Conservation (phyloP, 495 filamentous ascomycete species). For the Penicillium odoratum region DNA sequence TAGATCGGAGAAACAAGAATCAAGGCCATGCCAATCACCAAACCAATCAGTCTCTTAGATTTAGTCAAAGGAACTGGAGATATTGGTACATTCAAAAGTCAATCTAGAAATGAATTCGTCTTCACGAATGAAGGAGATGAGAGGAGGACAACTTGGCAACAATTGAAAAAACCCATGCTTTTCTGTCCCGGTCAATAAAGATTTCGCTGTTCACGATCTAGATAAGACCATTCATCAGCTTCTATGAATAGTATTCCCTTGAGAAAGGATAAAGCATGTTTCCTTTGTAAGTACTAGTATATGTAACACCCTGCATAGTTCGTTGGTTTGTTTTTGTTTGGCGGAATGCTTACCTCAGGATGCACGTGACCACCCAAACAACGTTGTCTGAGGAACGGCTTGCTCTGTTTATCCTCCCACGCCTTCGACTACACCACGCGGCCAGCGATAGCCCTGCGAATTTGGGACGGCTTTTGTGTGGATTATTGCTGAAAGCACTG, state of each 20-base stretch:
- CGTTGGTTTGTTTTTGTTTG: slow-evolving; percentile 18
- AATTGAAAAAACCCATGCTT: too few relatives aligned
- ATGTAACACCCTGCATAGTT: not conserved
- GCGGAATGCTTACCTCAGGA: slow-evolving; percentile 20
- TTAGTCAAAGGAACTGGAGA: too few relatives aligned
- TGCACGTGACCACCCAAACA: slow-evolving; percentile 30
- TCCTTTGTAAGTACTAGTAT: not conserved
- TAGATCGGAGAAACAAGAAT: not conserved
- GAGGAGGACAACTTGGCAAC: too few relatives aligned
- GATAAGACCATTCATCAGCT: not conserved
- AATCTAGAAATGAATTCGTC: too few relatives aligned
- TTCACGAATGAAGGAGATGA: too few relatives aligned
- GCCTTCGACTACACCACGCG: slow-evolving; percentile 28
- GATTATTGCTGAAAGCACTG: slow-evolving; percentile 1
- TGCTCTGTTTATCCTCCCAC: slow-evolving; percentile 32
- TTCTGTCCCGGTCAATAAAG: too few relatives aligned
- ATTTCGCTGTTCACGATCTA: not conserved
- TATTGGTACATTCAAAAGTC: too few relatives aligned
- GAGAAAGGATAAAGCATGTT: not conserved
- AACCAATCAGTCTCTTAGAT: too few relatives aligned
- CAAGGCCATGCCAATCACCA: too few relatives aligned
- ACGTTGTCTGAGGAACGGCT: slow-evolving; percentile 36
- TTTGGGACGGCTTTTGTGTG: slow-evolving; percentile 10
- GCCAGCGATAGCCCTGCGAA: slow-evolving; percentile 14
- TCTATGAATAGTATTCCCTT: too few relatives aligned